Percentiles rank a stretch among this genome's conserved stretches.
These are phyloP conservation scores for Suillus cothurnatus DNA, from an alignment of 768 basidiomycete species.

Conservation along the genomic window DNA sequence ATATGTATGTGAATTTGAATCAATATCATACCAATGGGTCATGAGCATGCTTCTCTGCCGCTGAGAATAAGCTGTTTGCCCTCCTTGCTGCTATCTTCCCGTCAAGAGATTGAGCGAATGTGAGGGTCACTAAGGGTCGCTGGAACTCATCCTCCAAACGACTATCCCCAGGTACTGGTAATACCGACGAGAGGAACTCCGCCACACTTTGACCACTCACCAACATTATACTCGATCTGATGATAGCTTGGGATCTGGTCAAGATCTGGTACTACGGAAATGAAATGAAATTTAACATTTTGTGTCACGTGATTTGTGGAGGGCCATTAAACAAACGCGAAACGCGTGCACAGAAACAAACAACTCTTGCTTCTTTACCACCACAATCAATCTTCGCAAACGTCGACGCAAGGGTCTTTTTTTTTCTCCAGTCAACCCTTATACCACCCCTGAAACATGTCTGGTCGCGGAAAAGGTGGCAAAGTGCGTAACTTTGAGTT, in stretches of 20 bases:
- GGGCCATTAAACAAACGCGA: slow-evolving; percentile 4
- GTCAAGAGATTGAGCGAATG: slow-evolving; percentile 87
- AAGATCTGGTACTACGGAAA: not conserved
- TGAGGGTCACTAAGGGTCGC: slow-evolving; percentile 72
- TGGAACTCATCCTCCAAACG: slow-evolving; percentile 14
- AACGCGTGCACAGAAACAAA: slow-evolving; percentile 3
- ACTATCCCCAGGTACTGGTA: slow-evolving; percentile 16
- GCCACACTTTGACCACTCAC: not conserved
- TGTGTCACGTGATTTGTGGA: slow-evolving; percentile 2
- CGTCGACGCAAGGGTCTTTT: not conserved
- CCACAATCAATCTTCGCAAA: slow-evolving; percentile 2
- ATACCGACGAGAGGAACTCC: slow-evolving; percentile 30
- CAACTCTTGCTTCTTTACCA: slow-evolving; percentile 7
- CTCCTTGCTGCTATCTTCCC: slow-evolving; percentile 76
- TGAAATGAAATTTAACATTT: not conserved
- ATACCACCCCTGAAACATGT: slow-evolving; percentile 47
- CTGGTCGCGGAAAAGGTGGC: slow-evolving; percentile 86
- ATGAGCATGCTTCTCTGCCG: slow-evolving; percentile 87
- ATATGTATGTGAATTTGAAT: slow-evolving; percentile 1
- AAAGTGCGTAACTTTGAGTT: slow-evolving; percentile 40
- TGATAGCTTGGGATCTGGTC: not conserved
- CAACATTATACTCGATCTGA: not conserved
- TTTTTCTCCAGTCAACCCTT: not conserved
- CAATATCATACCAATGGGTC: slow-evolving; percentile 80
- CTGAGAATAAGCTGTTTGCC: slow-evolving; percentile 82